These are phyloP conservation scores for Plantago lanceolata DNA, from an alignment of 305 asterid genomes.

Conservation along the genomic window DNA sequence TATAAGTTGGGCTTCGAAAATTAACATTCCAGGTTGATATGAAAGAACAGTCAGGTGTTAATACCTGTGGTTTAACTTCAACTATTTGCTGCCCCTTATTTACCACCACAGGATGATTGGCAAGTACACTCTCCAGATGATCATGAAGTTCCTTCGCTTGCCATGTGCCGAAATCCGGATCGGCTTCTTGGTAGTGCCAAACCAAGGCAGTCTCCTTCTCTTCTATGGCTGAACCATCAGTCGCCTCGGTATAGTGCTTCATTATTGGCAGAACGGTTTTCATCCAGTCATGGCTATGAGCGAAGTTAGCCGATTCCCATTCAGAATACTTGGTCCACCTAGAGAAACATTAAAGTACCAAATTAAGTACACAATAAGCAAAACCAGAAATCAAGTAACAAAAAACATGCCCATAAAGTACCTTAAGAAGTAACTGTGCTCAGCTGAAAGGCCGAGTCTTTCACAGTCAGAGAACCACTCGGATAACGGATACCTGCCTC, in stretches of 20 bases:
- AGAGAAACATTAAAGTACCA: conserved; percentile 3
- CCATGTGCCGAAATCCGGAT: conserved; percentile 83
- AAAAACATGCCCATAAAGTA: conserved; percentile 11
- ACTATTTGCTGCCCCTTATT: conserved; percentile 81
- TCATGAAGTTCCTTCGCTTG: conserved; percentile 89
- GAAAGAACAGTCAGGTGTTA: conserved; percentile 63
- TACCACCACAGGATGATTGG: conserved; percentile 76
- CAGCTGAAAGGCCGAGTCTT: conserved; percentile 76
- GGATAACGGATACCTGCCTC: conserved; percentile 65
- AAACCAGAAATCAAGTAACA: not conserved
- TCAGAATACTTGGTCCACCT: conserved; percentile 57
- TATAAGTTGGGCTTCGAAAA: no score
- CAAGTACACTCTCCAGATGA: conserved; percentile 83
- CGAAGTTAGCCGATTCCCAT: conserved; percentile 54
- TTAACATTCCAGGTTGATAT: not conserved
- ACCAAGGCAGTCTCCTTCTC: conserved; percentile 69
- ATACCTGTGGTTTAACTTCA: conserved; percentile 85
- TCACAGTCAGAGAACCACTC: conserved; percentile 73
- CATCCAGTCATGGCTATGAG: conserved; percentile 58
- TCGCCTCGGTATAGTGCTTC: conserved; percentile 80
- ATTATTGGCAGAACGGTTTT: conserved; percentile 59
- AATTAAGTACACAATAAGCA: conserved; percentile 8
- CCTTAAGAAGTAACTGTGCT: conserved; percentile 81
- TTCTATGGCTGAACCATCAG: conserved; percentile 81
- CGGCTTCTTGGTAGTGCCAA: conserved; percentile 86